Base-by-base conservation (phyloP, 2,329 filamentous ascomycete species). In the Cordyceps javanica region DNA sequence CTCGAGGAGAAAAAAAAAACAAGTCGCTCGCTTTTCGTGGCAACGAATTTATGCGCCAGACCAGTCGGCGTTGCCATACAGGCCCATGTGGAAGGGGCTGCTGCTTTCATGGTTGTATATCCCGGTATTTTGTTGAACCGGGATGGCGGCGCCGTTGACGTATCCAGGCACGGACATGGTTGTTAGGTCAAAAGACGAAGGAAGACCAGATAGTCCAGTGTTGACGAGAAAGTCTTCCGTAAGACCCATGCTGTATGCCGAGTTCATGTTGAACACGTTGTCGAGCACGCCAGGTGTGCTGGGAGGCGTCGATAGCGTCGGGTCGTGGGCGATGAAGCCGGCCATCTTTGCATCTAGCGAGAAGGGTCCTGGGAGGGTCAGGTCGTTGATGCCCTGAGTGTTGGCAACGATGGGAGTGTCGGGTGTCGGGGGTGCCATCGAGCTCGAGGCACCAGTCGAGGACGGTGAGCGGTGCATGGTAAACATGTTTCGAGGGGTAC, bases 261-360 rank as follows among this genome's bases (percentile, higher is more conserved):
- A 73, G 58, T 75, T 72, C n/a, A 72, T 64, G 51, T 70, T 69
- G 53, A 73, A 72, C 44, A 76, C 69, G 55, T 71, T 70, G 30
- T 73, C 68, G 60, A 77, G 67, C 36, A 81, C 64, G 16, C 78
- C 78, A 0, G 80, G 80, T 1, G 80, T 82, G 5, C 74, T 76
- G 3, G 80, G 80, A 14, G 80, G 80, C 6, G 80, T 82, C 63
- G 78, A 78, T 50, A 82, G 68, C 19, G 75, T 76, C 21, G 74
- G 69, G 60, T 80, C 76, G 23, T 67, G 75, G 36, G 69, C 48
- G n/a, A 62, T 60, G 52, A 69, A 57, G 34, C 69, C 67, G 13
- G 69, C 49, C 1, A 67, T 61, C 60, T 72, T 72, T 28, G 63
- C 61, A 36, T 68, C 64, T 2, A 70, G 58, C 46, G 69, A 68